Evolutionary conservation across 164 flowering plant species (phyloP), one percentile per base, ranked within the genome.

Genomic region (Macadamia integrifolia): DNA sequence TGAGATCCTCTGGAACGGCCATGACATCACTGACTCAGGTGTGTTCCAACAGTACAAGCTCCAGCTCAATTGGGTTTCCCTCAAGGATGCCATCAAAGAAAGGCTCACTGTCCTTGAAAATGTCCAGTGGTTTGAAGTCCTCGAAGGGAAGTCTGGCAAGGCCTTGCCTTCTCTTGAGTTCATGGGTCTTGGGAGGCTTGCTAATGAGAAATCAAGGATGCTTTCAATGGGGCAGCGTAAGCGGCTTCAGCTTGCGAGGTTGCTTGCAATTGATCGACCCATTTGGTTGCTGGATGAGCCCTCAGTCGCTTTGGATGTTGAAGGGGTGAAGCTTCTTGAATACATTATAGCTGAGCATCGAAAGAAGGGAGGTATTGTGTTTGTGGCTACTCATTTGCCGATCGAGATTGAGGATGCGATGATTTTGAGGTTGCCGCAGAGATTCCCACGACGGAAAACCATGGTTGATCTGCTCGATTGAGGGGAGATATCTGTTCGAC

Each of bases 241-340:
- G 64, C 72, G 98, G 72, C 74, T 91, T 64, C 97, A 93, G 72
- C 84, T 93, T 40, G 98, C 96, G 0, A 82, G 96, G 75, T 28
- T 91, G 67, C 70, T 93, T 58, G 97, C 96, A 0, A 81, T 93
- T 11, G 98, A 93, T 58, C 71, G 97, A 40, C 98, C 94, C 0
- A 91, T 93, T 65, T 93, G 98, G 98, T 71, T 91, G 79, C 84
- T 93, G n/a, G 98, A 93, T 74, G 96, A 91, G 80, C 97, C 97
- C 3, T 90, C 96, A 0, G 97, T 91, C 58, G 98, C 98, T 6
- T 67, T 93, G 70, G 97, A 93, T 71, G 79, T 79, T n/a, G 97
- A 91, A 14, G 98, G 98, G 53, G 88, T 90, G 64, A 83, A 66
- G 71, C 73, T 93, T 75, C 83, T 93, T 0, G 98, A 93, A 71